Evolutionary conservation across 2,329 filamentous ascomycete species (phyloP), one percentile per base, ranked within the genome.

Genomic region (Lasiodiplodia hormozganensis): DNA sequence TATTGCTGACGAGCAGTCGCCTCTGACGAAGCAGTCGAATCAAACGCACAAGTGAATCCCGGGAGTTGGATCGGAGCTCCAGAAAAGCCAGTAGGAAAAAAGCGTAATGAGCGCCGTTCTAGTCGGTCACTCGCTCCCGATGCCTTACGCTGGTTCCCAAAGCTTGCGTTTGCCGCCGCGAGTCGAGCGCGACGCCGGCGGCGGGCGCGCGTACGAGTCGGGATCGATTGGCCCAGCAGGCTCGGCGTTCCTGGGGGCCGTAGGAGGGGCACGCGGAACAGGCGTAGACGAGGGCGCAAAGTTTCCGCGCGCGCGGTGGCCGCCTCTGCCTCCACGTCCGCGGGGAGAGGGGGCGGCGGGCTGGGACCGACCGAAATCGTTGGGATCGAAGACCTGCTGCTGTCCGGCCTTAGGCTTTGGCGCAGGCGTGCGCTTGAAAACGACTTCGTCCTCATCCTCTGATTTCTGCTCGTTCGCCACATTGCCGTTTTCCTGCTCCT

Each of bases 381-480:
- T 82, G 8, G 83, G 83, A 69, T 85, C 83, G 68, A 82, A 79
- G 51, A 84, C 76, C n/a, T 74, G 77, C 70, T 77, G 75, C 34
- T 70, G 73, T 62, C 70, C 74, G 10, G 72, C 73, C 28, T 70
- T 70, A 54, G 76, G 76, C 14, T 53, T 62, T n/a, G 58, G n/a
- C 5, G 40, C 58, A 18, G 52, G 23, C 11, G 38, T 18, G 7
- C 58, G 51, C 71, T 80, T 79, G 68, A 80, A 74, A 40, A 80
- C 73, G 4, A 80, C 76, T 12, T 77, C 77, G 49, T 80, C 78
- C 56, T 81, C 79, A 16, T 80, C 78, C 34, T 80, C 78, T 2
- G 68, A 67, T 16, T 52, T 60, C 14, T 51, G 25, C 16, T 34
- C 28, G 2, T 64, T 38, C 34, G 18, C 47, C 16, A 53, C 40